These are phyloP conservation scores for Anisodus acutangulus DNA, from an alignment of 257 asterid species.

Conservation along the genomic window DNA sequence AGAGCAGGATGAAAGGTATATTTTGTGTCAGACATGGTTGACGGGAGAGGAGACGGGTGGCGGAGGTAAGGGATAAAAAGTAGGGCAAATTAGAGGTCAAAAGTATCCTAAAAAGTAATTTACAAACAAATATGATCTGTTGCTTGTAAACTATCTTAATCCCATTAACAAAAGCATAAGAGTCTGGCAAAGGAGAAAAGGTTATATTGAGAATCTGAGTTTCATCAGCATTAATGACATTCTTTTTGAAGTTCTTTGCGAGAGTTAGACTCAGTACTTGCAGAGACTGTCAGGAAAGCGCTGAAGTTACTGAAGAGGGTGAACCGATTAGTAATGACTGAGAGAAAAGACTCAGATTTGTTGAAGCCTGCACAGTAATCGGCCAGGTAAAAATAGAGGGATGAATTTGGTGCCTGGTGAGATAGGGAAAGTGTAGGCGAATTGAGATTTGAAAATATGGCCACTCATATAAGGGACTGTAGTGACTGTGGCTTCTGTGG, in stretches of 20 bases:
- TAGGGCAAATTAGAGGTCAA: no score
- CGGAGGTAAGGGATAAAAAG: no score
- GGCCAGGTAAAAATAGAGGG: no score
- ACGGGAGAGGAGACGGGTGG: no score
- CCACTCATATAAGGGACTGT: slow-evolving; percentile 51
- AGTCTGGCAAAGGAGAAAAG: slow-evolving; percentile 45
- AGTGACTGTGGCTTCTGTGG: slow-evolving; percentile 33
- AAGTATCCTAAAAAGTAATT: no score
- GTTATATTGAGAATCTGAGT: slow-evolving; percentile 43
- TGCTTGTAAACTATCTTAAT: slow-evolving; percentile 59
- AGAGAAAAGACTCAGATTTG: slow-evolving; percentile 38
- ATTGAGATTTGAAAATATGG: slow-evolving; percentile 30
- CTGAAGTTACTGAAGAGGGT: slow-evolving; percentile 43
- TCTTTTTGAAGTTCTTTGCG: slow-evolving; percentile 16
- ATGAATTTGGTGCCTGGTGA: no score
- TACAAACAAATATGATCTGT: slow-evolving; percentile 12
- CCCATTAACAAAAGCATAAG: slow-evolving; percentile 64
- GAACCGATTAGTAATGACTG: slow-evolving; percentile 45
- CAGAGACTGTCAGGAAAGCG: slow-evolving; percentile 33
- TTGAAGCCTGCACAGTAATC: background rate
- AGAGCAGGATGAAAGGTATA: no score
- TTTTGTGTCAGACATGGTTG: no score
- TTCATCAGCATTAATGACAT: slow-evolving; percentile 43
- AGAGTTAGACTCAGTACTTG: background rate
- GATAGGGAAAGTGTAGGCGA: no score